phyloP scores from a whole-genome alignment of 2,329 filamentous ascomycete species.

The Aspergillus pseudoglaucus region DNA sequence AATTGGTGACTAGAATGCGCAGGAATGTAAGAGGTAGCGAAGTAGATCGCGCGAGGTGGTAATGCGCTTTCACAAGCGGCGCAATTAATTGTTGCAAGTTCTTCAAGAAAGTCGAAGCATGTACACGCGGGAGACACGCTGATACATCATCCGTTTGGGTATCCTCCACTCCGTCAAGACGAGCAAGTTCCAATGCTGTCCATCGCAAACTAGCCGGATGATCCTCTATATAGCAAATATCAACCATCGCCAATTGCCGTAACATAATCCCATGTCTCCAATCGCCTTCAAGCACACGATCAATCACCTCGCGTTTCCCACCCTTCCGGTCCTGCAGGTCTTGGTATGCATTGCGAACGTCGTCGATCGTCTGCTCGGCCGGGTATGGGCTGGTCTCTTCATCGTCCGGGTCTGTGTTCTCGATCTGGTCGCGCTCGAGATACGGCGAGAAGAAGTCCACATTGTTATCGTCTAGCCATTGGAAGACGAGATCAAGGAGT shows the following conservation, averaged over 20 bases:
- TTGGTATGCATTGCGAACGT: conserved; percentile 60
- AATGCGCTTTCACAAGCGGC: conserved; percentile 77
- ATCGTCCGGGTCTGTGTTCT: conserved; percentile 52
- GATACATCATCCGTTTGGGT: conserved; percentile 25
- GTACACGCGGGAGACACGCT: conserved; percentile 59
- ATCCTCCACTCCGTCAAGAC: conserved; percentile 16
- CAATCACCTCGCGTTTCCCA: conserved; percentile 49
- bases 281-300: conserved; percentile 52
- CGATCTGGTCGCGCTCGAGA: conserved; percentile 45
- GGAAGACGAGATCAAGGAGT: conserved; percentile 63
- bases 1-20: conserved; percentile 73
- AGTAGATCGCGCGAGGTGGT: conserved; percentile 67
- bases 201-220: conserved; percentile 47
- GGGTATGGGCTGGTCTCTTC: conserved; percentile 63
- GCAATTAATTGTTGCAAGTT: conserved; percentile 68
- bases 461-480: conserved; percentile 69
- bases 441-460: conserved; percentile 55
- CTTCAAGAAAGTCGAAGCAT: conserved; percentile 71
- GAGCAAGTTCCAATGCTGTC: conserved; percentile 46
- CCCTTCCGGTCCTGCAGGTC: conserved; percentile 52
- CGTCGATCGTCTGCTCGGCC: conserved; percentile 57
- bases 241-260: conserved; percentile 50
- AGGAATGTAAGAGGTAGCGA: conserved; percentile 61
- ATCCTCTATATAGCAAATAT: conserved; percentile 49
- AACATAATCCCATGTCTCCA: conserved; percentile 51